phyloP scores from a whole-genome alignment of 139 green algal species.

The Closterium sp. region DNA sequence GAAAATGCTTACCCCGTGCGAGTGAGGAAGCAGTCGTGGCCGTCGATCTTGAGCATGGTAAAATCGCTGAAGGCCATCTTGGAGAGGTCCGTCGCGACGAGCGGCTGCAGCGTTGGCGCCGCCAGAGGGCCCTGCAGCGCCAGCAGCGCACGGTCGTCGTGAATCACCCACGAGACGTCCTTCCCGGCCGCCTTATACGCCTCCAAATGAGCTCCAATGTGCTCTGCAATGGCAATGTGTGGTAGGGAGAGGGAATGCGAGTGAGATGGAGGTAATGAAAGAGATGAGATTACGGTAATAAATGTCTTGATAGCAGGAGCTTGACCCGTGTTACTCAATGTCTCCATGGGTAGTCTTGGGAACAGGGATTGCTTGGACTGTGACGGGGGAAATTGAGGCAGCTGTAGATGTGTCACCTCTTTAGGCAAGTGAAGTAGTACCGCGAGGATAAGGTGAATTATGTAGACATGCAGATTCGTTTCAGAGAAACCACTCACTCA shows the following conservation, averaged over 20 bases:
- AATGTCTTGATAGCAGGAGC: no score
- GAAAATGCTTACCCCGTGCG: constrained; percentile 82
- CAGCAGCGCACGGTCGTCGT: constrained; percentile 88
- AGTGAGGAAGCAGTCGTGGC: constrained; percentile 81
- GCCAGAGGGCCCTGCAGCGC: constrained; percentile 85
- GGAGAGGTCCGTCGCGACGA: constrained; percentile 36
- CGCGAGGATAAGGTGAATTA: no score
- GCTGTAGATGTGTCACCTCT: no score
- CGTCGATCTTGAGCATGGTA: constrained; percentile 67
- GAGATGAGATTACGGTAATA: no score
- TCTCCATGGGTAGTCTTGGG: not conserved
- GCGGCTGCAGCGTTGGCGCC: constrained; percentile 55
- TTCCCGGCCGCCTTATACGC: constrained; percentile 38
- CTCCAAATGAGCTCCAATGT: constrained; percentile 34
- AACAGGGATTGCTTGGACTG: not conserved
- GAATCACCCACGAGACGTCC: constrained; percentile 67
- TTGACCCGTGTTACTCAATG: not conserved
- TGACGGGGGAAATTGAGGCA: not conserved
- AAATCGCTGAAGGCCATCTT: constrained; percentile 94
- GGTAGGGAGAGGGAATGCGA: not conserved
- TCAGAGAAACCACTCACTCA: constrained; percentile 54
- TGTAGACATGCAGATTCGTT: no score
- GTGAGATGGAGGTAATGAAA: not conserved
- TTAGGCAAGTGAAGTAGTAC: no score
- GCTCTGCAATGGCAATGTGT: not conserved